Percentiles rank a stretch among this genome's conserved stretches.
Conservation (phyloP, 305 asterid species). For the Fraxinus xanthoxyloides region DNA sequence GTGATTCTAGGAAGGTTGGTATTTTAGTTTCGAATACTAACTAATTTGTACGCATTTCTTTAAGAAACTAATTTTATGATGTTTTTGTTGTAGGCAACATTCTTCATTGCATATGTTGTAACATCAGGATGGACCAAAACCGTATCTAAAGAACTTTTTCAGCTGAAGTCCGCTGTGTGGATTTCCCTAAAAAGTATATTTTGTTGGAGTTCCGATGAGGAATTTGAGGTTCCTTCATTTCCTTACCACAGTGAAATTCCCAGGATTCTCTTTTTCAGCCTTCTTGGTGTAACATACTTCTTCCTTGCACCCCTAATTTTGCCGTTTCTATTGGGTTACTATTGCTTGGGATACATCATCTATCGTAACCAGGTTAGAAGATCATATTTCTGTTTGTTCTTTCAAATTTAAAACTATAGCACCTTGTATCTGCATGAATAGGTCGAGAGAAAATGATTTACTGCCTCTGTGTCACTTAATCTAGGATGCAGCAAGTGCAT, state of each 20-base stretch:
- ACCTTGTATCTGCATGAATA: neutral
- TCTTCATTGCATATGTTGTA: slow-evolving; percentile 93
- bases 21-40: neutral
- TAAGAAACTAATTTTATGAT: slow-evolving; percentile 9
- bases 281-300: slow-evolving; percentile 88
- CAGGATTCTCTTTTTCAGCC: slow-evolving; percentile 71
- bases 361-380: slow-evolving; percentile 86
- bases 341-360: slow-evolving; percentile 78
- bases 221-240: slow-evolving; percentile 67
- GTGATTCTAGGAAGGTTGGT: neutral
- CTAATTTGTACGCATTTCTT: neutral
- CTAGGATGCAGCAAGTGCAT: neutral
- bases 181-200: slow-evolving; percentile 41
- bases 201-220: slow-evolving; percentile 48
- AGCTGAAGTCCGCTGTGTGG: slow-evolving; percentile 40
- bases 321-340: slow-evolving; percentile 84
- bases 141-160: slow-evolving; percentile 62
- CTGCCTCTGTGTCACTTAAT: neutral
- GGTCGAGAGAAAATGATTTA: neutral
- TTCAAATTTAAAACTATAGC: slow-evolving; percentile 1
- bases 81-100: slow-evolving; percentile 64
- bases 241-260: slow-evolving; percentile 91
- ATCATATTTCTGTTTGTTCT: slow-evolving; percentile 10
- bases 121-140: slow-evolving; percentile 96
- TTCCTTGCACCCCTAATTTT: slow-evolving; percentile 86